A percentile compares a stretch with the other conserved stretches of the same genome.
Evolutionary conservation across 257 asterid species (phyloP).

Genomic region (Handroanthus guayacan): DNA sequence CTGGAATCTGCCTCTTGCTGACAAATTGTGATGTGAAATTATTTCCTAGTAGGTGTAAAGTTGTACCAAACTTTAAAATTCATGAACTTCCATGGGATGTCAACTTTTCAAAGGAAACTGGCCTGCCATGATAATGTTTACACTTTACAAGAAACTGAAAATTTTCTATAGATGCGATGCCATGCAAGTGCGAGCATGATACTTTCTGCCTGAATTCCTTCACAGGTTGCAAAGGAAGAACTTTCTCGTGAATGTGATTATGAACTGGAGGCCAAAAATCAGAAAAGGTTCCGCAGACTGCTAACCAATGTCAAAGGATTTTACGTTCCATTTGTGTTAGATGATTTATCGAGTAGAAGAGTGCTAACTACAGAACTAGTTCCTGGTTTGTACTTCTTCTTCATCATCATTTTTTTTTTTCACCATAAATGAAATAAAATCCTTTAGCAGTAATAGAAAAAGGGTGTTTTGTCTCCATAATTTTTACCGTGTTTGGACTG

Average conservation of each 20-base stretch:
- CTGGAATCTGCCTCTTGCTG: too few species aligned
- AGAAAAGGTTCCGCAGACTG: constrained; percentile 75
- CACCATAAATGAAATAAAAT: constrained; percentile 12
- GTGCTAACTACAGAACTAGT: constrained; percentile 92
- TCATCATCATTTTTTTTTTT: constrained; percentile 9
- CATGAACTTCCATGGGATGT: constrained; percentile 1
- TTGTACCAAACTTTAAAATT: not conserved
- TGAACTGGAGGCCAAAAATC: constrained; percentile 82
- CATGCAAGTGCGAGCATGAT: constrained; percentile 27
- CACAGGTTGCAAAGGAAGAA: constrained; percentile 94
- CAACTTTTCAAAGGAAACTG: constrained; percentile 19
- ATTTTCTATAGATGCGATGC: constrained; percentile 16
- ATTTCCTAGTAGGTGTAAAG: constrained; percentile 5
- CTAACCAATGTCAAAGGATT: constrained; percentile 62
- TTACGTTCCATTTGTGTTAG: constrained; percentile 88
- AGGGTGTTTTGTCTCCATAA: not conserved
- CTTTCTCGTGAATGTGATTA: constrained; percentile 94
- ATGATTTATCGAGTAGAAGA: constrained; percentile 77
- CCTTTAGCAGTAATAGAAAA: constrained; percentile 1
- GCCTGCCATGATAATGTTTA: constrained; percentile 21
- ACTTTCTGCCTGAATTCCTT: constrained; percentile 31
- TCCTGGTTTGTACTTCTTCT: constrained; percentile 64
- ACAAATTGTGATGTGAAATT: too few species aligned
- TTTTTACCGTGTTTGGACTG: constrained; percentile 28
- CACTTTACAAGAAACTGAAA: not conserved